Percentiles rank a stretch among this genome's conserved stretches.
phyloP scores from a whole-genome alignment of 805 yeast genomes.

The Yamadazyma insecticola region DNA sequence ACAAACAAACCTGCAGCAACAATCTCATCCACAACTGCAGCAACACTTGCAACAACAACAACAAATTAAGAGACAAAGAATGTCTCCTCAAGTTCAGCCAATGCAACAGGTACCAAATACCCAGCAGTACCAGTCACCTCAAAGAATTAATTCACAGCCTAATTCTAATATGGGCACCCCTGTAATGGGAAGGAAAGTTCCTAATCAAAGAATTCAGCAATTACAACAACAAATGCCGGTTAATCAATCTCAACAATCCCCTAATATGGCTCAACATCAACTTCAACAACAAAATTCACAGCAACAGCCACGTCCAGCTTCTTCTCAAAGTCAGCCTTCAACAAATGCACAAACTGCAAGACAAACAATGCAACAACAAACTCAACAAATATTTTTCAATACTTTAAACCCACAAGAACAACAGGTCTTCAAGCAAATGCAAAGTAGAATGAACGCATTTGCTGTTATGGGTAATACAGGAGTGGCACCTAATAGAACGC shows the following conservation, averaged over 20 bases:
- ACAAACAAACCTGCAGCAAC: constrained; percentile 11
- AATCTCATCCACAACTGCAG: constrained; percentile 10
- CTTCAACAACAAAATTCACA: constrained; percentile 10
- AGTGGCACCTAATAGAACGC: constrained; percentile 37
- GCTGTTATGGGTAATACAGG: constrained; percentile 41
- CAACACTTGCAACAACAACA: constrained; percentile 9
- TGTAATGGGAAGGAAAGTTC: constrained; percentile 12
- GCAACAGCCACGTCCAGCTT: constrained; percentile 19
- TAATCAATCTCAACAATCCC: constrained; percentile 3
- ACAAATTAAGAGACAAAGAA: constrained; percentile 10
- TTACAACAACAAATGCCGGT: constrained; percentile 13
- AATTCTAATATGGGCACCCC: constrained; percentile 13
- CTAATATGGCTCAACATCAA: too few relatives aligned
- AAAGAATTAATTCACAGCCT: constrained; percentile 11
- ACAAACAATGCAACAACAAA: constrained; percentile 30
- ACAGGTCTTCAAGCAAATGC: constrained; percentile 36
- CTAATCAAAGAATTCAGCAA: constrained; percentile 13
- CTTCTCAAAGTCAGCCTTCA: too few relatives aligned
- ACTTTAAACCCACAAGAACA: constrained; percentile 39
- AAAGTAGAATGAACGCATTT: constrained; percentile 34
- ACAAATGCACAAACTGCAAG: constrained; percentile 14
- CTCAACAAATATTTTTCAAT: constrained; percentile 42
- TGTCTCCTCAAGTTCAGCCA: constrained; percentile 12
- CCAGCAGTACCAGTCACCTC: constrained; percentile 9
- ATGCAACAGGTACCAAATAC: constrained; percentile 9